Conservation (phyloP, 2,329 filamentous ascomycete species). For the Ophiostoma perfectum region DNA sequence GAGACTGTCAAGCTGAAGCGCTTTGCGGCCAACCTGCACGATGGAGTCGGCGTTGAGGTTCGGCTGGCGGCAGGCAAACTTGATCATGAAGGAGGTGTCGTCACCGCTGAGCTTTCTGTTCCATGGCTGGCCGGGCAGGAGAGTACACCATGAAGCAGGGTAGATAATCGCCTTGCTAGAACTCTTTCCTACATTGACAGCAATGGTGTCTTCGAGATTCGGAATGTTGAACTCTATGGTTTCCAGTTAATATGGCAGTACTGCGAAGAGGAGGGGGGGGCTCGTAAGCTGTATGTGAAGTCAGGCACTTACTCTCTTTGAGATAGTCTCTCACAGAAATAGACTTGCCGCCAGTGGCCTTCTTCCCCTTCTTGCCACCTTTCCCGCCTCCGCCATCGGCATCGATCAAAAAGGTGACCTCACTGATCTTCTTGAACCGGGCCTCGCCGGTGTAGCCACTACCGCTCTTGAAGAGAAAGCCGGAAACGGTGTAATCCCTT, state of each 20-base stretch:
- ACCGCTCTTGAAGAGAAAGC: conserved; percentile 25
- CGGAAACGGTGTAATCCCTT: conserved; percentile 31
- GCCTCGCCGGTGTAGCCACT: conserved; percentile 1
- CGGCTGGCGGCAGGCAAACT: conserved; percentile 64
- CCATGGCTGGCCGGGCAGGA: conserved; percentile 60
- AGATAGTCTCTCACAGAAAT: conserved; percentile 19
- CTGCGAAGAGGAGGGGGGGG: neutral
- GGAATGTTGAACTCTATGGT: conserved; percentile 12
- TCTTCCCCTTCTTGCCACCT: conserved; percentile 19
- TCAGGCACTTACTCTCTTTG: conserved; percentile 22
- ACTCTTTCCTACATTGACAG: conserved; percentile 61
- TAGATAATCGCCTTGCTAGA: conserved; percentile 54
- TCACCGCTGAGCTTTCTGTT: conserved; percentile 52
- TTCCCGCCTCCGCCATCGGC: conserved; percentile 8
- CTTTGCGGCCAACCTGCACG: conserved; percentile 48
- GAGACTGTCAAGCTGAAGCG: conserved; percentile 51
- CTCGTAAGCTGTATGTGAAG: neutral
- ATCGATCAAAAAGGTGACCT: conserved; percentile 16
- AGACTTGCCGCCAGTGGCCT: conserved; percentile 12
- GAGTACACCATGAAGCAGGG: conserved; percentile 59
- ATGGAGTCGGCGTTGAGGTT: conserved; percentile 63
- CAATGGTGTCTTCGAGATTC: conserved; percentile 32
- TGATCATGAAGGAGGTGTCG: conserved; percentile 65
- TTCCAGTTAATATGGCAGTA: neutral
- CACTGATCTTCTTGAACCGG: conserved; percentile 17